Percentiles rank a stretch among this genome's conserved stretches.
These are phyloP conservation scores for Backusella circina DNA, from an alignment of 192 early-diverging fungal species.

Conservation along the genomic window DNA sequence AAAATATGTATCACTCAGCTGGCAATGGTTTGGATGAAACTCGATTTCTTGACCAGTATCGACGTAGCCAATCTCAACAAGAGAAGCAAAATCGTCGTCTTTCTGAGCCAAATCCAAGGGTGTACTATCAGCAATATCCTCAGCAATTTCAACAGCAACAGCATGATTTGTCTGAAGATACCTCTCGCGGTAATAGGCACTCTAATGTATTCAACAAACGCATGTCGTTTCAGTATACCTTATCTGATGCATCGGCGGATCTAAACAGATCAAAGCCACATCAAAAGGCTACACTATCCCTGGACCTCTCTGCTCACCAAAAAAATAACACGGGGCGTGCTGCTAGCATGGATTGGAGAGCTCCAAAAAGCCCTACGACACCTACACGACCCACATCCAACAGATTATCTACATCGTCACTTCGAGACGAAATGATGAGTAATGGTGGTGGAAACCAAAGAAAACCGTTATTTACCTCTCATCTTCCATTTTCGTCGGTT, in stretches of 20 bases:
- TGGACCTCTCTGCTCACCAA: neutral
- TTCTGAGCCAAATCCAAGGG: conserved; percentile 21
- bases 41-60: conserved; percentile 21
- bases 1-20: conserved; percentile 7
- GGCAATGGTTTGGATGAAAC: conserved; percentile 31
- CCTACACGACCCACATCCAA: neutral
- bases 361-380: neutral
- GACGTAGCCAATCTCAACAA: neutral
- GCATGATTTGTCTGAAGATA: neutral
- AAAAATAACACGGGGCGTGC: neutral
- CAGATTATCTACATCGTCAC: neutral
- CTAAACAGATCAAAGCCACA: neutral
- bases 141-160: neutral
- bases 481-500: conserved; percentile 50
- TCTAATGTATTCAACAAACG: neutral
- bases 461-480: conserved; percentile 48
- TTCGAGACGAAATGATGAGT: neutral
- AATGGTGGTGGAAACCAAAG: conserved; percentile 34
- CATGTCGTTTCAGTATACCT: conserved; percentile 1
- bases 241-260: neutral
- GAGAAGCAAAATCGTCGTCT: conserved; percentile 20
- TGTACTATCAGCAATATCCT: neutral
- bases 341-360: neutral
- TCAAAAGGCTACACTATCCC: neutral
- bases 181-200: neutral